Conservation (phyloP, 2,329 filamentous ascomycete genomes). For the Clonostachys byssicola region DNA sequence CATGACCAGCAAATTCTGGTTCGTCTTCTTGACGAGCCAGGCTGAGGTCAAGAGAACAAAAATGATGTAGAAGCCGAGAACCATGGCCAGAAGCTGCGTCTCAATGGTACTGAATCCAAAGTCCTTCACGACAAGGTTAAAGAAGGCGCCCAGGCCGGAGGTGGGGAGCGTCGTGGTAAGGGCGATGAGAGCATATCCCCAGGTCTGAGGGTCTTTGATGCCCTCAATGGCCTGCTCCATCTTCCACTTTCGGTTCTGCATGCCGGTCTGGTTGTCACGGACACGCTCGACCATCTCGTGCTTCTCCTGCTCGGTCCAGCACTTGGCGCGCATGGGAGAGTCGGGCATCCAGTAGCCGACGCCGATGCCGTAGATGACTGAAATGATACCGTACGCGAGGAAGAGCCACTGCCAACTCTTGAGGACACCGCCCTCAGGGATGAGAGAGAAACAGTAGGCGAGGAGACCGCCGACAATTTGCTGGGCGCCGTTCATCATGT, state of each 20-base stretch:
- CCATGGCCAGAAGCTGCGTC: constrained; percentile 73
- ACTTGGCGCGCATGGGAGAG: constrained; percentile 69
- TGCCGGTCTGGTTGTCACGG: constrained; percentile 55
- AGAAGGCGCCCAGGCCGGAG: constrained; percentile 69
- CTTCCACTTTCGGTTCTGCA: constrained; percentile 51
- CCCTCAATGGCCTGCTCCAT: constrained; percentile 43
- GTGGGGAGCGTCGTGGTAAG: constrained; percentile 72
- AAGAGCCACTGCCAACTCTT: constrained; percentile 42
- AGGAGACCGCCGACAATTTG: constrained; percentile 62
- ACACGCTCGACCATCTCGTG: constrained; percentile 58
- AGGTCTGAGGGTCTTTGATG: constrained; percentile 61
- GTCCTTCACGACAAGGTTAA: constrained; percentile 67
- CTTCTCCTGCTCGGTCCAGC: constrained; percentile 63
- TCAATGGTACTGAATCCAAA: constrained; percentile 53
- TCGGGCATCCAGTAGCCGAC: constrained; percentile 63
- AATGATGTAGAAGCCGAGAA: constrained; percentile 71
- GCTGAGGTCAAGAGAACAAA: constrained; percentile 61
- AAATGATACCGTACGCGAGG: constrained; percentile 33
- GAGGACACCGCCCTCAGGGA: constrained; percentile 20
- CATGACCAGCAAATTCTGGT: constrained; percentile 68
- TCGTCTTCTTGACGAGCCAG: constrained; percentile 63
- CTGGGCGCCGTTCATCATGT: constrained; percentile 74
- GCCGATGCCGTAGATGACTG: constrained; percentile 41
- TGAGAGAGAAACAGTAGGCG: constrained; percentile 22
- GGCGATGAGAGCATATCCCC: constrained; percentile 60